Base-by-base conservation (phyloP, 2,329 filamentous ascomycete species). In the Fusarium nanum region DNA sequence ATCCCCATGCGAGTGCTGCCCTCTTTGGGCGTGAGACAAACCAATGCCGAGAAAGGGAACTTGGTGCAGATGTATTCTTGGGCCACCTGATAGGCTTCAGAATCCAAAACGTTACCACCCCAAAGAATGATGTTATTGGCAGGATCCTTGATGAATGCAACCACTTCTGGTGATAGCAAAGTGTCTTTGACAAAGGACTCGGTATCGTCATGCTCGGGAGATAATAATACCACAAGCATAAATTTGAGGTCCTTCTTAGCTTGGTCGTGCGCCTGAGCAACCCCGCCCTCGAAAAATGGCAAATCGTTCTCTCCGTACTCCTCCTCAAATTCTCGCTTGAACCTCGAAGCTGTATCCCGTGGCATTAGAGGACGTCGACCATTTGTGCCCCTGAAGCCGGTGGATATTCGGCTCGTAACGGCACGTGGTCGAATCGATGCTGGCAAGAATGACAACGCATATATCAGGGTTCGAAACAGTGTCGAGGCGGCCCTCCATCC, bases 151-250 rank as follows among this genome's bases (percentile, higher is more conserved):
- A 98, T 80, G 75, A 93, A 97, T 8, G 85, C 82, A 13, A 90
- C 85, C 5, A 98, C 90, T 45, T 94, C 91, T 2, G 88, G 87
- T 2, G 91, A 87, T 10, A 98, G 86, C 0, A 99, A 86, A 0
- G 94, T 98, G 27, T 97, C 91, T 42, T 88, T 88, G 64, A 94
- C 88, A 81, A 97, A 99, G 1, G 87, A 85, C 23, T 89, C 86
- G 2, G 93, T 98, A 74, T 98, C 94, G 76, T 99, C 96, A 79
- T 99, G 95, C 80, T 98, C 96, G 0, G 94, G 93, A 1, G 94
- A 97, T 56, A 97, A 83, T 18, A 99, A 86, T 7, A 98, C 83
- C 18, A 98, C 91, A n/a, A 98, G 81, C 16, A 99, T 84, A 77
- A 97, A 97, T 77, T 97, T 97, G 58, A 98, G 86, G 37, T 98